These are phyloP conservation scores for Tuber microsphaerosporum DNA, from an alignment of 495 filamentous ascomycete genomes.

Conservation along the genomic window DNA sequence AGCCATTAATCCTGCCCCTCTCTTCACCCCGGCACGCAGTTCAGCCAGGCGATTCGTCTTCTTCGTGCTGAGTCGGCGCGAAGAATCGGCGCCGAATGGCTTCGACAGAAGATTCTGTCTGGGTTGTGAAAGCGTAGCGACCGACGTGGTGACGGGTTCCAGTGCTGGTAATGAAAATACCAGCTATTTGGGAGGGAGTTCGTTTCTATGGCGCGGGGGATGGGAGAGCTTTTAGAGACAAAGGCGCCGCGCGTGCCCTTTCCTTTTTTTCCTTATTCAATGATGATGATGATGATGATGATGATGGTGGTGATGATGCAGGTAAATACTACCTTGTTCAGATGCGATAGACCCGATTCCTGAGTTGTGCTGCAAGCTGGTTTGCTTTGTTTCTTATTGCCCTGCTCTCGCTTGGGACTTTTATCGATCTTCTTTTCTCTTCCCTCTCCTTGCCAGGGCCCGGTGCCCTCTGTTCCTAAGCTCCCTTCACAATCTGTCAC, in stretches of 20 bases:
- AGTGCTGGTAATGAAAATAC: conserved; percentile 27
- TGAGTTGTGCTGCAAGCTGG: background rate
- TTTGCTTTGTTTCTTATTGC: background rate
- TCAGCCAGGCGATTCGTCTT: conserved; percentile 29
- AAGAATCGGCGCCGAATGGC: conserved; percentile 28
- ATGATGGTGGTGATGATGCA: background rate
- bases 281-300: background rate
- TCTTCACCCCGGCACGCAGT: conserved; percentile 37
- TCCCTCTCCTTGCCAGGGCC: background rate
- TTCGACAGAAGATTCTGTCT: conserved; percentile 26
- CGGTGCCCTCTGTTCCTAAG: background rate
- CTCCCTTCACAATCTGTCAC: background rate
- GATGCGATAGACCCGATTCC: background rate
- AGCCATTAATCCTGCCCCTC: conserved; percentile 36
- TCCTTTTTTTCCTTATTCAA: background rate
- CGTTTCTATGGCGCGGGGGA: conserved; percentile 21
- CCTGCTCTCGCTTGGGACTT: background rate
- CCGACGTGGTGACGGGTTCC: conserved; percentile 31
- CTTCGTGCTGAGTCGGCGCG: conserved; percentile 35
- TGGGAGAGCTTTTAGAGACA: conserved; percentile 13
- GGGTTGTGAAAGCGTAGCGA: conserved; percentile 36
- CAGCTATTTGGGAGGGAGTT: conserved; percentile 26
- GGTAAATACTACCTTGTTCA: background rate
- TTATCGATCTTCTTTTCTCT: background rate
- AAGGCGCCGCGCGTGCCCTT: background rate